Base-by-base conservation (phyloP, 169 alveolate species). In the Haemoproteus tartakovskyi region DNA sequence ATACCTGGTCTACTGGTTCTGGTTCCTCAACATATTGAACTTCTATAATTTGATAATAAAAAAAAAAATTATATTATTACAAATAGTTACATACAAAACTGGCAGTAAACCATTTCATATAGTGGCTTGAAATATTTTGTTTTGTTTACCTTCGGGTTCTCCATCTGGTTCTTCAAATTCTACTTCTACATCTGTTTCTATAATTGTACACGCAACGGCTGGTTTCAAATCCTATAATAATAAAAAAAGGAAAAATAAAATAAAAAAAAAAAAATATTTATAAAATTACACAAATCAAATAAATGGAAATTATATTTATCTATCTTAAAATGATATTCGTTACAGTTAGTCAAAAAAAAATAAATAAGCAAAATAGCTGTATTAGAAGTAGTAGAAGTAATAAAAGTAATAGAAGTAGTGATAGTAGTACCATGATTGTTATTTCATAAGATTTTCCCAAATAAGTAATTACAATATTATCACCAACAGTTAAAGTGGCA, bases 171-270 rank as follows among this genome's bases (percentile, higher is more conserved):
- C 81, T 21, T 84, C 91, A 89, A 95, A 95, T 48, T 95, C 98
- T 3, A 95, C 98, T 51, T 93, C 96, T 29, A 95, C 90, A 82
- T 95, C 98, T 22, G 98, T 94, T 86, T 95, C 97, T n/a, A 95
- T 90, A 9, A 95, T 95, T 40, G 95, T 92, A 52, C 96, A 94
- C 6, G 97, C 96, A 60, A 91, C 79, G 2, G 89, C 88, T n/a
- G 98, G 98, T 51, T 90, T 92, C 46, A 92, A 86, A 27, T 92
- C 91, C 93, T 85, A 46, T 40, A 40, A 60, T 26, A 16, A n/a
- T n/a, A n/a, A n/a, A n/a, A n/a, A n/a, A n/a, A n/a, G n/a, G n/a
- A n/a, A n/a, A n/a, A n/a, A n/a, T n/a, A n/a, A n/a, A n/a, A n/a
- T n/a, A 0, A 48, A 48, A 48, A 48, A 48, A 48, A 48, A 48